phyloP scores from a whole-genome alignment of 768 basidiomycete genomes.

The Rhodotorula babjevae region DNA sequence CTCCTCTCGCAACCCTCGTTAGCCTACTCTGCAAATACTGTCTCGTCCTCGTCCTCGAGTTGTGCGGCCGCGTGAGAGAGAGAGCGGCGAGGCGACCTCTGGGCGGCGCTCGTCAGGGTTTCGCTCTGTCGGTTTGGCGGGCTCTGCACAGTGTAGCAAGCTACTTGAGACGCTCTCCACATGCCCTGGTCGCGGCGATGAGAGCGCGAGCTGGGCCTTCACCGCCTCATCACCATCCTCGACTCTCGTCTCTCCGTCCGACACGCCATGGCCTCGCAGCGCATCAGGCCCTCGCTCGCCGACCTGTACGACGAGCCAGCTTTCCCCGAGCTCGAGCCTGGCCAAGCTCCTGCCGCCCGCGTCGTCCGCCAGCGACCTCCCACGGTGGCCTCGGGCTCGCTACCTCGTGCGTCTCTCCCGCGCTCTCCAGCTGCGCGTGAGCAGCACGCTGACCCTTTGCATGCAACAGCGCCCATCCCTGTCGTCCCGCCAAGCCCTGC shows the following conservation, averaged over 20 bases:
- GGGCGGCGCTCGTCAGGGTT: no score
- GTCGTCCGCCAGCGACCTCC: slow-evolving; percentile 22
- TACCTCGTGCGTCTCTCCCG: slow-evolving; percentile 12
- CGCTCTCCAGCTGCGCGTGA: background rate
- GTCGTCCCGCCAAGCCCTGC: slow-evolving; percentile 1
- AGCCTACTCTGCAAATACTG: no score
- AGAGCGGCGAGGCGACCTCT: no score
- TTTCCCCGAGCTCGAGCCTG: slow-evolving; percentile 24
- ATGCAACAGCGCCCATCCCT: background rate
- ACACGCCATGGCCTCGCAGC: slow-evolving; percentile 4
- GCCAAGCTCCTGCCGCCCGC: slow-evolving; percentile 8
- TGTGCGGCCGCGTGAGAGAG: no score
- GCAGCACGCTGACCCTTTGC: background rate
- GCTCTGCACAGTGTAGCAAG: no score
- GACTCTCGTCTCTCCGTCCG: background rate
- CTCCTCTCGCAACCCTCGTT: no score
- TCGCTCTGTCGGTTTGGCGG: no score
- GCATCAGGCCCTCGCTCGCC: slow-evolving; percentile 25
- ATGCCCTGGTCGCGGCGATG: no score
- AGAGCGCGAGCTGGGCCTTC: no score
- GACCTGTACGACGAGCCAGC: slow-evolving; percentile 29
- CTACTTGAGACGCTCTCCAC: no score
- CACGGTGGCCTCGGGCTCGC: background rate
- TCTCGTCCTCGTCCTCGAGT: background rate
- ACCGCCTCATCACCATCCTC: no score